A percentile compares a stretch with the other conserved stretches of the same genome.
phyloP scores from a whole-genome alignment of 257 asterid species.

The Rhazya stricta region DNA sequence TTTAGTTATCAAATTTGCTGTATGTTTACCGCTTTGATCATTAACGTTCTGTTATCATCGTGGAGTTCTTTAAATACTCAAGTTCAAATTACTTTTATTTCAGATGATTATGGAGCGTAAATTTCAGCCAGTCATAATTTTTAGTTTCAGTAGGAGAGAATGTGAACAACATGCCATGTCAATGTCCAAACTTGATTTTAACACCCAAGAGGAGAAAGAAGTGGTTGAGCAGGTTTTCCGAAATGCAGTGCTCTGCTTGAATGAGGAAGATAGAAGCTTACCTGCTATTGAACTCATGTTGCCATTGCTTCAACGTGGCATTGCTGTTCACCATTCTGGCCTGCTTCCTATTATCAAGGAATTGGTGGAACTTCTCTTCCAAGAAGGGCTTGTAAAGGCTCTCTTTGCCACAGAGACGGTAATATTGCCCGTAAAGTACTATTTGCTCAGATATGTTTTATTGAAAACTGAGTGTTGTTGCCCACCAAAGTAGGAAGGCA shows the following conservation, averaged over 20 bases:
- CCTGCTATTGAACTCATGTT: constrained; percentile 96
- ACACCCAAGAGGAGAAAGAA: constrained; percentile 79
- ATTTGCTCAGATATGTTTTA: neutral
- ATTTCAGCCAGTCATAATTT: constrained; percentile 93
- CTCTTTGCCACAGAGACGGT: constrained; percentile 98
- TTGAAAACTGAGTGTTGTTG: neutral
- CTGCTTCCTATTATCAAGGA: constrained; percentile 95
- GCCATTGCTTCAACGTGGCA: constrained; percentile 94
- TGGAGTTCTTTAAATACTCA: neutral
- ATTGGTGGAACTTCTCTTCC: constrained; percentile 94
- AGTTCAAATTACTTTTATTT: constrained; percentile 22
- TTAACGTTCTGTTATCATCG: neutral
- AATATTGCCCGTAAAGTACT: constrained; percentile 15
- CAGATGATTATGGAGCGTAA: constrained; percentile 98
- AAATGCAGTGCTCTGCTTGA: constrained; percentile 77
- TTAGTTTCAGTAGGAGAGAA: constrained; percentile 98
- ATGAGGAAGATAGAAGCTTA: constrained; percentile 84
- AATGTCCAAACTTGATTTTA: constrained; percentile 92
- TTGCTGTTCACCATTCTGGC: constrained; percentile 99
- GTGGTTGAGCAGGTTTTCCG: constrained; percentile 80
- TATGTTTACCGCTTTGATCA: neutral
- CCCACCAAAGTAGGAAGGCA: neutral
- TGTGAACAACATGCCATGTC: constrained; percentile 99
- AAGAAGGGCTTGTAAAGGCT: constrained; percentile 98
- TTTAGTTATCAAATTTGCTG: neutral